phyloP scores from a whole-genome alignment of 805 yeast species.

The Priceomyces haplophilus region DNA sequence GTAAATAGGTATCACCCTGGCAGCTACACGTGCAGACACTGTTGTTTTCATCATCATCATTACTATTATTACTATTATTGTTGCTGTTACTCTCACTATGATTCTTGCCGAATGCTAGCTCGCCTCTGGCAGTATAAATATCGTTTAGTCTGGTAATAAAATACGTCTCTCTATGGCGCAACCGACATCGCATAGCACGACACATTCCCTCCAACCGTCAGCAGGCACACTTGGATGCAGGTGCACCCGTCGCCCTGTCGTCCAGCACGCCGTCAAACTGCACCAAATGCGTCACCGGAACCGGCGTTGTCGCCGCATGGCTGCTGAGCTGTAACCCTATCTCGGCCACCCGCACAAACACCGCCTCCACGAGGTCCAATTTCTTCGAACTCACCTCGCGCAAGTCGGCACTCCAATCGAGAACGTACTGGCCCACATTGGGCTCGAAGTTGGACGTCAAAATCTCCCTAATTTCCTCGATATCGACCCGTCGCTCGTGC shows the following conservation, averaged over 20 bases:
- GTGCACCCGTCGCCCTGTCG: background rate
- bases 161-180: background rate
- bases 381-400: slow-evolving; percentile 32
- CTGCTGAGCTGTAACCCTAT: slow-evolving; percentile 25
- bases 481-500: slow-evolving; percentile 33
- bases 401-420: slow-evolving; percentile 33
- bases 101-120: too few relatives aligned
- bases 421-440: slow-evolving; percentile 24
- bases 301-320: slow-evolving; percentile 2
- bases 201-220: too few relatives aligned
- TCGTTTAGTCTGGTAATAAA: background rate
- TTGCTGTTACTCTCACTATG: too few relatives aligned
- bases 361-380: slow-evolving; percentile 27
- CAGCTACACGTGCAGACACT: too few relatives aligned
- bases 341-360: slow-evolving; percentile 37
- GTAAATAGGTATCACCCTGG: too few relatives aligned
- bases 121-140: too few relatives aligned
- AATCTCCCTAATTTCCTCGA: slow-evolving; percentile 34
- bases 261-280: background rate
- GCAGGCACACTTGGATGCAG: background rate
- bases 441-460: slow-evolving; percentile 20
- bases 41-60: too few relatives aligned
- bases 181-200: too few relatives aligned
- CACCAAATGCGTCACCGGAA: background rate
- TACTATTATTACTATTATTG: too few relatives aligned